Evolutionary conservation across 495 filamentous ascomycete genomes (phyloP), one percentile per base, ranked within the genome.

Genomic region (Aspergillus ostianus): DNA sequence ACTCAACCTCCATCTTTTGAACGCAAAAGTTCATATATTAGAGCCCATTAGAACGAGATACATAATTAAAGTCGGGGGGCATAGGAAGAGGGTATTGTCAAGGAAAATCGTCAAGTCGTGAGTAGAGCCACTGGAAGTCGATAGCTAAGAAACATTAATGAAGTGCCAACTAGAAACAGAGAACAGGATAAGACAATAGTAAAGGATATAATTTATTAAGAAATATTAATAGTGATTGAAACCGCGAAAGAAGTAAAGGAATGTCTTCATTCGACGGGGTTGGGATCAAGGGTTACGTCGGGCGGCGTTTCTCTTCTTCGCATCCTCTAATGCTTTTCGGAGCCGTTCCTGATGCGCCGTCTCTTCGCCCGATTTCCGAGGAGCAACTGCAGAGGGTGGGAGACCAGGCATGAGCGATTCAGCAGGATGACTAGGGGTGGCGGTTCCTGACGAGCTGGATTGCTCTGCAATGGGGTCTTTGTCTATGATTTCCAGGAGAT

Each of bases 271-370:
- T 52, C 15, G 45, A 54, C 17, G 45, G 41, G 7, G 13, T 36
- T 19, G 10, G 4, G 13, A 41, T 41, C 36, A 41, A 41, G 49
- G 53, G 32, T 62, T 61, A 51, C 62, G 60, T 55, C 71, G 73
- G 19, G 69, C 70, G 29, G 79, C 77, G 65, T 84, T 82, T 55
- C 80, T 72, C 63, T 71, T 77, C 65, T 82, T 82, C 5, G 79
- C 80, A 27, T 76, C 72, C 46, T 82, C 78, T 49, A 83, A 56
- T 4, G 80, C 79, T 59, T 70, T 79, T 29, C 74, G 77, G 36
- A 81, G 60, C 47, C 80, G 70, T 53, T 80, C 70, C 60, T 79
- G 70, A 60, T 82, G 76, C 50, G 74, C 74, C 10, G 65, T 60
- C 29, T 81, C 68, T 13, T 65, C 64, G 9, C 67, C 70, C 23